phyloP scores from a whole-genome alignment of 305 asterid genomes.

The Fraxinus angustifolia region DNA sequence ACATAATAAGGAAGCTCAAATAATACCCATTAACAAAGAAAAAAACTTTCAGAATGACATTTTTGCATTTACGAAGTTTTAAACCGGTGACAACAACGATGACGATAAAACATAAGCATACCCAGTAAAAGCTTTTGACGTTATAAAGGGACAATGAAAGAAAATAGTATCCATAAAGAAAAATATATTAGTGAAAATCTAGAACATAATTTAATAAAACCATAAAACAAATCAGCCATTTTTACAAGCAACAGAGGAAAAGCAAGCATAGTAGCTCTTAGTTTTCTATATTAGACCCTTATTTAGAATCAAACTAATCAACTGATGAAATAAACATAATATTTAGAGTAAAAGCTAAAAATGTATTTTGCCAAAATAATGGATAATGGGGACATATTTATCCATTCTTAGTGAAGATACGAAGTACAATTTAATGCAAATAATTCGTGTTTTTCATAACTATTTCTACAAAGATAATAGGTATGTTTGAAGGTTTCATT shows the following conservation, averaged over 20 bases:
- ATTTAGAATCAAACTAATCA: not conserved
- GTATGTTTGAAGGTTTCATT: not conserved
- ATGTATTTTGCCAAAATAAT: not conserved
- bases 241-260: not conserved
- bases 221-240: not conserved
- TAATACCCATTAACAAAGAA: conserved; percentile 19
- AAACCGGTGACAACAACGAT: not conserved
- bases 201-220: not conserved
- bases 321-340: not conserved
- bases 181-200: not conserved
- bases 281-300: not conserved
- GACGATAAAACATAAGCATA: not conserved
- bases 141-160: not conserved
- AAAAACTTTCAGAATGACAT: not conserved
- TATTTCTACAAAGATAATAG: not conserved
- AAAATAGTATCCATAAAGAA: not conserved
- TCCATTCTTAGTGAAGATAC: not conserved
- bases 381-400: not conserved
- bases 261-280: not conserved
- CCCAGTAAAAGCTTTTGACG: not conserved
- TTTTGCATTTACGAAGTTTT: not conserved
- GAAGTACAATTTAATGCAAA: not conserved
- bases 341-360: not conserved
- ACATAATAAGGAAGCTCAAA: conserved; percentile 20
- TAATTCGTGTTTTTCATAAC: not conserved